Conservation (phyloP, 192 early-diverging fungal species). For the Helicostylum pulchrum region DNA sequence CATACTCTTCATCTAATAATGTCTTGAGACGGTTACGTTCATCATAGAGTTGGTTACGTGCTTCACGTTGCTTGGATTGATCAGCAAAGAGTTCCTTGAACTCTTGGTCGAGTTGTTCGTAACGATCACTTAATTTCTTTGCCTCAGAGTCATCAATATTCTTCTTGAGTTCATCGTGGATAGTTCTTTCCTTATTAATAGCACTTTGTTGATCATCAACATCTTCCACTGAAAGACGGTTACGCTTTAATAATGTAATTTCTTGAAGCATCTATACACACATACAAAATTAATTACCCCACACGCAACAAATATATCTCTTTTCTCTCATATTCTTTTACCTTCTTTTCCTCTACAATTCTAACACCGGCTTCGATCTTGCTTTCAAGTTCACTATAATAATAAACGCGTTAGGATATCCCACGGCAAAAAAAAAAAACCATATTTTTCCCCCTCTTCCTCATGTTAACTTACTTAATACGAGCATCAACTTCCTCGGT, state of each 20-base stretch:
- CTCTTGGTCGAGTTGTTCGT: slow-evolving; percentile 69
- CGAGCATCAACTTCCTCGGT: slow-evolving; percentile 74
- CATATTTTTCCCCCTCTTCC: neutral
- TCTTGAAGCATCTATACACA: slow-evolving; percentile 65
- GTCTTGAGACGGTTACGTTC: slow-evolving; percentile 71
- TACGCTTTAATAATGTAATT: slow-evolving; percentile 74
- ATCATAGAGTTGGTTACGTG: slow-evolving; percentile 63
- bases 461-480: slow-evolving; percentile 54
- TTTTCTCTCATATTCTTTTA: neutral
- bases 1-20: slow-evolving; percentile 67
- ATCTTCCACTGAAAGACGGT: slow-evolving; percentile 67
- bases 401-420: neutral
- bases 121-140: slow-evolving; percentile 63
- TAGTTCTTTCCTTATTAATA: slow-evolving; percentile 54
- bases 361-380: slow-evolving; percentile 78
- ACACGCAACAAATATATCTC: too few species aligned
- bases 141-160: slow-evolving; percentile 64
- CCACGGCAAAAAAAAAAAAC: neutral
- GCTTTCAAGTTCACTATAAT: slow-evolving; percentile 64
- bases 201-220: slow-evolving; percentile 52
- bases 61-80: slow-evolving; percentile 59
- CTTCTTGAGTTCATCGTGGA: slow-evolving; percentile 64
- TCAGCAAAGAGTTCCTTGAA: slow-evolving; percentile 62
- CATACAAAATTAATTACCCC: neutral
- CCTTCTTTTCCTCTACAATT: slow-evolving; percentile 80